A percentile compares a stretch with the other conserved stretches of the same genome.
phyloP scores from a whole-genome alignment of 2,329 filamentous ascomycete species.

The Nothomitra cinnamomea region DNA sequence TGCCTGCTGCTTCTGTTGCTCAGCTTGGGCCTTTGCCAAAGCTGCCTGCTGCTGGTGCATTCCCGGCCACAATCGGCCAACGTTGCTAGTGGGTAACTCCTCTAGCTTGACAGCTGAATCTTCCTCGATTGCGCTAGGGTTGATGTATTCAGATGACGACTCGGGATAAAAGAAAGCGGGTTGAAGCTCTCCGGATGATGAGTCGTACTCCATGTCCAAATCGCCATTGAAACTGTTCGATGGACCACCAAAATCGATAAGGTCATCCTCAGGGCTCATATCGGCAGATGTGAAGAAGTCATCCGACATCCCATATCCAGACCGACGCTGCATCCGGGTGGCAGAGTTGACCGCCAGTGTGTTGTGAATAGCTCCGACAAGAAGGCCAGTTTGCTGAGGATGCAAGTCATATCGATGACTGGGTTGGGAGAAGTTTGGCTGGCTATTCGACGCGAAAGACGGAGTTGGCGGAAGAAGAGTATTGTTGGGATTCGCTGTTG shows the following conservation, averaged over 20 bases:
- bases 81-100: conserved; percentile 29
- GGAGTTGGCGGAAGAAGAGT: conserved; percentile 31
- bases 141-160: conserved; percentile 39
- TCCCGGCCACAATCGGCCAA: conserved; percentile 73
- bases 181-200: conserved; percentile 29
- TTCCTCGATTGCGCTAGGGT: conserved; percentile 57
- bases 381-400: conserved; percentile 87
- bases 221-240: conserved; percentile 26
- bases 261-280: conserved; percentile 20
- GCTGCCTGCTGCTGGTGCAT: conserved; percentile 85
- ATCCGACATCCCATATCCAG: not conserved
- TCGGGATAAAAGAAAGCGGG: conserved; percentile 48
- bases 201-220: conserved; percentile 52
- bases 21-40: conserved; percentile 48
- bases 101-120: conserved; percentile 27
- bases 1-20: conserved; percentile 34
- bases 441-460: conserved; percentile 15
- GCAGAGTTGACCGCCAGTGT: conserved; percentile 61
- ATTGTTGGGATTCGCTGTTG: conserved; percentile 36
- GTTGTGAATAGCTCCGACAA: conserved; percentile 64
- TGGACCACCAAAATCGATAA: conserved; percentile 51
- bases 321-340: conserved; percentile 19
- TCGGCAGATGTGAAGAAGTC: conserved; percentile 26
- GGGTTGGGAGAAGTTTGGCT: conserved; percentile 53
- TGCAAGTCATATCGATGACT: conserved; percentile 93